Percentiles rank a stretch among this genome's conserved stretches.
These are phyloP conservation scores for Plantago rigida DNA, from an alignment of 305 asterid species.

Conservation along the genomic window DNA sequence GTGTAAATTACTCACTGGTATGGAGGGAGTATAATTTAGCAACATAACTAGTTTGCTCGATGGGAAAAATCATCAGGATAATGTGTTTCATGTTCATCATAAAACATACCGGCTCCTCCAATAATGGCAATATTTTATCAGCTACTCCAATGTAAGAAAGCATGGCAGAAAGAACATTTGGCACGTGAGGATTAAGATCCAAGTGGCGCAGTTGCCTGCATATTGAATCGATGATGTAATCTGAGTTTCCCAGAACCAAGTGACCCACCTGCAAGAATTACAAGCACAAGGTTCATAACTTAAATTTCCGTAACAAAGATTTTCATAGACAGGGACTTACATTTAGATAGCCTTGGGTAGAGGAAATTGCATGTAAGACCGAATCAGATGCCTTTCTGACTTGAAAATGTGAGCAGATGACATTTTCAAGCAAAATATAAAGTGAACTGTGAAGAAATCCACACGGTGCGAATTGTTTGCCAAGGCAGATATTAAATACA, in stretches of 20 bases:
- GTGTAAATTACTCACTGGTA: no score
- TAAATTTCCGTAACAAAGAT: conserved; percentile 22
- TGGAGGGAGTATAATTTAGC: conserved; percentile 8
- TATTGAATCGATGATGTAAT: conserved; percentile 79
- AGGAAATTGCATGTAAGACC: conserved; percentile 59
- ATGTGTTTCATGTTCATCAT: conserved; percentile 12
- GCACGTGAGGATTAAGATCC: conserved; percentile 83
- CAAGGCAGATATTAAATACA: conserved; percentile 60
- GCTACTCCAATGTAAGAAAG: conserved; percentile 84
- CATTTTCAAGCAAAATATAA: conserved; percentile 76
- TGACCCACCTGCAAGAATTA: conserved; percentile 76
- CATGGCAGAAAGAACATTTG: conserved; percentile 84
- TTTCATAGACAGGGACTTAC: conserved; percentile 45
- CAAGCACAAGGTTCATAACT: conserved; percentile 15
- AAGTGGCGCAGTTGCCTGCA: conserved; percentile 86
- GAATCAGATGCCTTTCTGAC: conserved; percentile 72
- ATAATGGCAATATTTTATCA: conserved; percentile 72
- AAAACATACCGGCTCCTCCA: conserved; percentile 87
- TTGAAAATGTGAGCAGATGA: conserved; percentile 76
- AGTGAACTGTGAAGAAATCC: conserved; percentile 95
- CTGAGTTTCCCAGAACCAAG: conserved; percentile 80
- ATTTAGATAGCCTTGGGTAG: conserved; percentile 55
- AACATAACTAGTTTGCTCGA: conserved; percentile 8
- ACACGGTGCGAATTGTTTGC: conserved; percentile 57
- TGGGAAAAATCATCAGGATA: conserved; percentile 15